These are phyloP conservation scores for Favolaschia claudopus DNA, from an alignment of 768 basidiomycete genomes.

Conservation along the genomic window DNA sequence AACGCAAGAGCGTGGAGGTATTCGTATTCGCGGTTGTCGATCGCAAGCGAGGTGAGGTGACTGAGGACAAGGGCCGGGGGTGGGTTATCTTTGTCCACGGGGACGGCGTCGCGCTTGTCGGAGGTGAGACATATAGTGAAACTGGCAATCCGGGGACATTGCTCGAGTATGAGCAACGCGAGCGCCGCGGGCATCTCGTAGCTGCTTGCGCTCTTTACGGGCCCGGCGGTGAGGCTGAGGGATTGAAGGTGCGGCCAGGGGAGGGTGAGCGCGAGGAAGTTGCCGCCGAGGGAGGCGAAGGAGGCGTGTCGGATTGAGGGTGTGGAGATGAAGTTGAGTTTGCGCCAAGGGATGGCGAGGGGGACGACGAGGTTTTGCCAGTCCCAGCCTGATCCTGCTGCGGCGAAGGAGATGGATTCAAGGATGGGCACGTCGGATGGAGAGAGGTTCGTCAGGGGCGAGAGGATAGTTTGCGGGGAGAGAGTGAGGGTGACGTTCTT, in stretches of 20 bases:
- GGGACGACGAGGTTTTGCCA: conserved; percentile 7
- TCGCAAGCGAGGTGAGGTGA: not conserved
- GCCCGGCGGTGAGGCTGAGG: not conserved
- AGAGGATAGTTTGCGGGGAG: conserved; percentile 11
- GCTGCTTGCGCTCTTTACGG: not conserved
- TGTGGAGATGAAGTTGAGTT: not conserved
- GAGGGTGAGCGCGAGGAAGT: conserved; percentile 2
- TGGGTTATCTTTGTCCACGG: not conserved
- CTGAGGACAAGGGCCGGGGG: not conserved
- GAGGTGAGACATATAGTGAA: conserved; percentile 3
- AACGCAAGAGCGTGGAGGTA: not conserved
- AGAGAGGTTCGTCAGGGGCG: conserved; percentile 14
- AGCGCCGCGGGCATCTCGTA: not conserved
- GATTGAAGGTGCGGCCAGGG: not conserved
- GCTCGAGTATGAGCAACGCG: not conserved
- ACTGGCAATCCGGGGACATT: not conserved
- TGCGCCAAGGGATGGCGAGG: not conserved
- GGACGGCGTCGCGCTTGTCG: not conserved
- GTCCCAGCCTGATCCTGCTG: not conserved
- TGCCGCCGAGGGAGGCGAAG: conserved; percentile 7
- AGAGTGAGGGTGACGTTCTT: conserved; percentile 6
- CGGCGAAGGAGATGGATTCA: conserved; percentile 4
- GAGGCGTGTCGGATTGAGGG: conserved; percentile 4
- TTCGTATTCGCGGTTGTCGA: conserved; percentile 14
- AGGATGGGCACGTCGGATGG: conserved; percentile 5